These are phyloP conservation scores for Peltaster fructicola DNA, from an alignment of 2,329 filamentous ascomycete species.

Conservation along the genomic window DNA sequence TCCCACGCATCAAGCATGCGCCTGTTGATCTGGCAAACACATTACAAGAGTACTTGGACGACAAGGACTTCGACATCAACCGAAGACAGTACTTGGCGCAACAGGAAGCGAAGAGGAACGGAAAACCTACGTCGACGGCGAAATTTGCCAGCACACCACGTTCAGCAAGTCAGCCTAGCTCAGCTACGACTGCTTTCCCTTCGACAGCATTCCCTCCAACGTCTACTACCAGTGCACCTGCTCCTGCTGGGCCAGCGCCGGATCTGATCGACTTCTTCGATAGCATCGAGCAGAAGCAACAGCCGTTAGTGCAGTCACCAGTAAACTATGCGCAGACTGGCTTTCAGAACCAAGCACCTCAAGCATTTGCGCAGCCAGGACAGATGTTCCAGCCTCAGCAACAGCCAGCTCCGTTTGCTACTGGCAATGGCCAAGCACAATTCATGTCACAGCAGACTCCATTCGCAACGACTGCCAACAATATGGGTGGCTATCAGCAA, in stretches of 20 bases:
- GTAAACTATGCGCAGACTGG: slow-evolving; percentile 25
- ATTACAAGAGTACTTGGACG: slow-evolving; percentile 84
- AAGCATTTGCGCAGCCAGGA: slow-evolving; percentile 21
- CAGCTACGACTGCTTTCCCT: slow-evolving; percentile 18
- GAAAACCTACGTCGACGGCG: slow-evolving; percentile 18
- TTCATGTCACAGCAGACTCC: too few species aligned
- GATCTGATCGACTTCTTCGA: slow-evolving; percentile 91
- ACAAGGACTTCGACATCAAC: slow-evolving; percentile 89
- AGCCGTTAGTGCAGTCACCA: slow-evolving; percentile 30
- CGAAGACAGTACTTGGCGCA: slow-evolving; percentile 81
- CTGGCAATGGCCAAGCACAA: too few species aligned
- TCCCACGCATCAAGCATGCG: slow-evolving; percentile 93
- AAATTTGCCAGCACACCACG: too few species aligned
- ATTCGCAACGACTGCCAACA: too few species aligned
- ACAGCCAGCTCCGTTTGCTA: slow-evolving; percentile 21
- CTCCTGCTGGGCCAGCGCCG: slow-evolving; percentile 38
- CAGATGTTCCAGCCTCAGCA: slow-evolving; percentile 37
- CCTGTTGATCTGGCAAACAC: slow-evolving; percentile 80
- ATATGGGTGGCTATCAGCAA: too few species aligned
- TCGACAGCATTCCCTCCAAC: slow-evolving; percentile 21
- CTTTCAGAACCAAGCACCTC: slow-evolving; percentile 14
- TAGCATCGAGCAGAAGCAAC: slow-evolving; percentile 79
- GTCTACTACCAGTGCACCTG: slow-evolving; percentile 8
- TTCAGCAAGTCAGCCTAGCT: slow-evolving; percentile 12
- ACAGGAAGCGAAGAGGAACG: slow-evolving; percentile 50